Percentiles rank a stretch among this genome's conserved stretches.
phyloP scores from a whole-genome alignment of 1,284 basidiomycete genomes.

The Ustilago hordei region DNA sequence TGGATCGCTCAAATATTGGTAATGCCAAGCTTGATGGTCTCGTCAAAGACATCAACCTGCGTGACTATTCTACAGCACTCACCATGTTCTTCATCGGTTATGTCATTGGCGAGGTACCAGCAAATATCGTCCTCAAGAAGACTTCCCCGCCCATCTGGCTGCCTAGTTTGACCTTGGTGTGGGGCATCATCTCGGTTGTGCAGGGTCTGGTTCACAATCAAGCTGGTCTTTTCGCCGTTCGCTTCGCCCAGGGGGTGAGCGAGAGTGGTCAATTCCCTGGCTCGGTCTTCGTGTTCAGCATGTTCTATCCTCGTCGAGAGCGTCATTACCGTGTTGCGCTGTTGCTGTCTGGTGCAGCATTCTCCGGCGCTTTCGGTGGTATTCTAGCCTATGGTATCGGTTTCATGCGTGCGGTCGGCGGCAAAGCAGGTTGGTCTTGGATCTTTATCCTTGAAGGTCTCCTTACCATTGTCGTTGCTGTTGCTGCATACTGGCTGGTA shows the following conservation, averaged over 20 bases:
- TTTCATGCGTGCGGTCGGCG: conserved; percentile 76
- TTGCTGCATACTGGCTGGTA: conserved; percentile 74
- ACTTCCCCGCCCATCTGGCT: conserved; percentile 76
- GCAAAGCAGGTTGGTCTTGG: conserved; percentile 70
- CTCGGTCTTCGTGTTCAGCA: conserved; percentile 76
- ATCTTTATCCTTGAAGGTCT: conserved; percentile 77
- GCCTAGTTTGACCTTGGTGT: conserved; percentile 75
- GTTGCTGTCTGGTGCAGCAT: conserved; percentile 69
- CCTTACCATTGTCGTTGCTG: conserved; percentile 73
- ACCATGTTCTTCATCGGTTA: conserved; percentile 59
- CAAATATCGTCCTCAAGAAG: conserved; percentile 72
- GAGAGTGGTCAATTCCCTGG: conserved; percentile 73
- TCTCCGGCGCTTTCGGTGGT: conserved; percentile 62
- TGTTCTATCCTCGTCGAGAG: conserved; percentile 76
- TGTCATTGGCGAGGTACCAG: conserved; percentile 54
- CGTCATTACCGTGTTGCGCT: conserved; percentile 76
- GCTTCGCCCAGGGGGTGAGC: conserved; percentile 72
- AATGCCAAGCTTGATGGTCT: conserved; percentile 59
- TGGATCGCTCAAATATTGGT: conserved; percentile 58
- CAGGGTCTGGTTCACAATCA: conserved; percentile 75
- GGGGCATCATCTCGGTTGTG: conserved; percentile 76
- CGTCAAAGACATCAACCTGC: conserved; percentile 45
- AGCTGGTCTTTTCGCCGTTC: conserved; percentile 74
- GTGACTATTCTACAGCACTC: conserved; percentile 48
- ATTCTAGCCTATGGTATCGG: conserved; percentile 75